Percentiles rank a stretch among this genome's conserved stretches.
Conservation (phyloP, 1,284 basidiomycete species). For the Cutaneotrichosporon sp. region DNA sequence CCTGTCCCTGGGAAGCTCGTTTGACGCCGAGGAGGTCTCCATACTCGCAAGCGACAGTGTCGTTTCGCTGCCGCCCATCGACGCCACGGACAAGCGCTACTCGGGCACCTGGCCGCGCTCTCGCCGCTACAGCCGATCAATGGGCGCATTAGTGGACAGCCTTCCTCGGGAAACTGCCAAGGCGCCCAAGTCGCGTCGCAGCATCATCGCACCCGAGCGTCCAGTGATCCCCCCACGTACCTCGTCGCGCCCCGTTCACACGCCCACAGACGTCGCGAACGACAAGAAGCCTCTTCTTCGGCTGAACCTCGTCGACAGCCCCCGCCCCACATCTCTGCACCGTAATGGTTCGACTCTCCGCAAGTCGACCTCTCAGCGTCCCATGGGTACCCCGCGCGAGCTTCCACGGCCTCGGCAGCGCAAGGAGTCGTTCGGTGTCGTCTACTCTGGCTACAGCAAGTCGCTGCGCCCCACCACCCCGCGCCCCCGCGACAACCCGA, state of each 20-base stretch:
- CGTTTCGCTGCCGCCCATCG: slow-evolving; percentile 8
- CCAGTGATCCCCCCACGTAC: slow-evolving; percentile 15
- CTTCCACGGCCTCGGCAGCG: slow-evolving; percentile 36
- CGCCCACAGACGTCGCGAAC: neutral
- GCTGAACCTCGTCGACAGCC: neutral
- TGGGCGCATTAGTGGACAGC: slow-evolving; percentile 15
- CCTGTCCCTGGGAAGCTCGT: slow-evolving; percentile 20
- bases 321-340: neutral
- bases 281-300: slow-evolving; percentile 3
- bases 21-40: slow-evolving; percentile 11
- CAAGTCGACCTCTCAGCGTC: slow-evolving; percentile 12
- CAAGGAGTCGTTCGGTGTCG: slow-evolving; percentile 41
- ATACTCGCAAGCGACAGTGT: slow-evolving; percentile 9
- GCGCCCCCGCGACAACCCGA: neutral
- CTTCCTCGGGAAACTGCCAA: slow-evolving; percentile 4
- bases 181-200: neutral
- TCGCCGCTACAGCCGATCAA: slow-evolving; percentile 14
- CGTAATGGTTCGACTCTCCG: slow-evolving; percentile 11
- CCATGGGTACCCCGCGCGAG: slow-evolving; percentile 26
- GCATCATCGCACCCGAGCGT: neutral
- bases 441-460: slow-evolving; percentile 42
- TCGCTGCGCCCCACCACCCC: slow-evolving; percentile 23
- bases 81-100: neutral
- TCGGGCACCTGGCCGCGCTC: slow-evolving; percentile 6
- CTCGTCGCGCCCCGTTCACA: slow-evolving; percentile 7